Base-by-base conservation (phyloP, 164 flowering plant genomes). In the Magnolia officinalis region DNA sequence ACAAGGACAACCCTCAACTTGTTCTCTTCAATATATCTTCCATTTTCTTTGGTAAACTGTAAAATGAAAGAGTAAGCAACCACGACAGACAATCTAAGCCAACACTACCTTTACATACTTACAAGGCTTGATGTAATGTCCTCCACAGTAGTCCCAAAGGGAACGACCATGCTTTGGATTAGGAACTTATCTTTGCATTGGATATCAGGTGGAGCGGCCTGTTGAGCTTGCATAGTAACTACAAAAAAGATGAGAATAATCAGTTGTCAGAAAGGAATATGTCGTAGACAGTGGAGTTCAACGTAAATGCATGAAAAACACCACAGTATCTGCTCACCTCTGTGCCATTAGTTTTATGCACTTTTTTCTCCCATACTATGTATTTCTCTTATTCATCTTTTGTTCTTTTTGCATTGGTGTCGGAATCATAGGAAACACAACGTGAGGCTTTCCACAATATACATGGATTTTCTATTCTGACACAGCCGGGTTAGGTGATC, bases 211-310 rank as follows among this genome's bases (percentile, higher is more conserved):
- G 93, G 91, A 73, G 82, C 86, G 51, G 72, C 24, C 74, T 81
- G 80, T 66, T 78, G 91, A 71, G 93, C 93, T 89, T 91, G 97
- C 98, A 94, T 92, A 20, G 87, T 90, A 11, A 94, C 98, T 94
- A 14, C 77, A 84, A 72, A 29, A 29, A 64, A 19, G 10, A n/a
- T 13, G 67, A 10, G 71, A 29, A 18, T 16, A 68, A 19, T 68
- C 50, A 31, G 29, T 29, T 31, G 49, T 13, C 16, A 9, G 8
- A 68, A 68, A 8, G 7, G 13, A 18, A 68, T 68, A 64, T 64
- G 21, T 11, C 16, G 0, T 55, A 55, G 18, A 55, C 45, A 37
- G 45, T 37, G 45, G 45, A 37, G 45, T 37, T 37, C 45, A 37
- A 37, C 6, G 45, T 37, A 37, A 37, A 37, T 0, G 45, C 45